phyloP scores from a whole-genome alignment of 305 asterid species.

The Solanum aculeatissimum region DNA sequence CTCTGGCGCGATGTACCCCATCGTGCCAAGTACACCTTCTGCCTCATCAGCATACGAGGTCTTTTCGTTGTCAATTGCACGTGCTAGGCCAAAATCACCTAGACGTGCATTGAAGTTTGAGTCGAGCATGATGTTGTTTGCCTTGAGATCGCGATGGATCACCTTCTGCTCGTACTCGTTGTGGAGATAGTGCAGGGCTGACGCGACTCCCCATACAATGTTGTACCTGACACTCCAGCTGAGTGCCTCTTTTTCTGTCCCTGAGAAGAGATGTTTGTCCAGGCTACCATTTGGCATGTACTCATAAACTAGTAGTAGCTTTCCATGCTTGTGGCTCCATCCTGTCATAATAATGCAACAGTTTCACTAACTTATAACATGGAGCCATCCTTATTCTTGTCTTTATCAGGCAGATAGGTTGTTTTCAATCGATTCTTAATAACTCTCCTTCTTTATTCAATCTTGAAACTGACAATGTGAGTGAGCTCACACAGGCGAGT shows the following conservation, averaged over 20 bases:
- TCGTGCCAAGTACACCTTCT: slow-evolving; percentile 13
- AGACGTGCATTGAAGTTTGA: slow-evolving; percentile 17
- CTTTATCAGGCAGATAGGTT: not conserved
- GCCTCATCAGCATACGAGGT: slow-evolving; percentile 18
- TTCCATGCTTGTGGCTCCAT: slow-evolving; percentile 26
- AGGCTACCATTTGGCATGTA: slow-evolving; percentile 24
- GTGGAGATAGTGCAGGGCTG: slow-evolving; percentile 21
- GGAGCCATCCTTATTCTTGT: not conserved
- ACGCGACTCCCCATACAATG: slow-evolving; percentile 11
- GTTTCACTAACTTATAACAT: not conserved
- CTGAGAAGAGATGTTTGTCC: slow-evolving; percentile 14
- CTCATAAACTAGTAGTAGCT: slow-evolving; percentile 16
- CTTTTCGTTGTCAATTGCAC: slow-evolving; percentile 15
- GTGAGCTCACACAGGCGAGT: fast-evolving
- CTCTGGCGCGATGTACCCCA: slow-evolving; percentile 27
- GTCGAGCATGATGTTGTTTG: slow-evolving; percentile 26
- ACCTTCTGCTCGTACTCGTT: slow-evolving; percentile 20
- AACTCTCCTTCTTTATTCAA: not conserved
- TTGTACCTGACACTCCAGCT: slow-evolving; percentile 10
- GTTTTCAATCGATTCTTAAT: not conserved
- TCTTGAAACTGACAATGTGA: not conserved
- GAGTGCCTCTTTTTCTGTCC: not conserved
- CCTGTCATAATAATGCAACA: slow-evolving; percentile 1
- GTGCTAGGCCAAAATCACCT: slow-evolving; percentile 14
- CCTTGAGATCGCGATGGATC: slow-evolving; percentile 25